Evolutionary conservation across 305 asterid species (phyloP), one percentile per base, ranked within the genome.

Genomic region (Galium porrigens): DNA sequence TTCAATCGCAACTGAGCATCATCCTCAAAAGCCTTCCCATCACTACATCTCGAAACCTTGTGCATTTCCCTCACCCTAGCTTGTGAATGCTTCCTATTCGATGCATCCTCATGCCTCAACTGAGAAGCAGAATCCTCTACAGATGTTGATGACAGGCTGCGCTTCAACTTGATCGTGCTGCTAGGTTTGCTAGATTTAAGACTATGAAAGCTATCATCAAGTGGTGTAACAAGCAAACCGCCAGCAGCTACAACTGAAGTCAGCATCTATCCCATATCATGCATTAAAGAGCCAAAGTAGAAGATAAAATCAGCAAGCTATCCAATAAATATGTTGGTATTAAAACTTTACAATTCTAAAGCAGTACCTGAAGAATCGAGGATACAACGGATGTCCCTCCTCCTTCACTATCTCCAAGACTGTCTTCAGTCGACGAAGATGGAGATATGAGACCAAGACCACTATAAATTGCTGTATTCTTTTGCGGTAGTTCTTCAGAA

Each of bases 391-490:
- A 79, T 66, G 61, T 69, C 73, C 75, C 87, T 64, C 55, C 54
- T 55, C 80, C 95, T 67, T 76, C 86, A 77, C 85, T 76, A 73
- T 81, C 95, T 53, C 83, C 84, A 44, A 82, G 81, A 76, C 94
- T 83, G 77, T 80, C 75, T 27, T 78, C 96, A 74, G 70, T 73
- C 0, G 97, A 91, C 52, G 96, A 85, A 72, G 91, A 89, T 52
- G 95, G 95, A 58, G 96, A 84, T 15, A 78, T 77, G 75, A 92
- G 89, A 69, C 99, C 99, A 66, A 92, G 87, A 77, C 80, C 81
- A 57, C 78, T 82, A 74, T 76, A 78, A 69, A 88, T 80, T 71
- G 82, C 91, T 72, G 87, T 90, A 80, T 86, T 87, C 69, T 78
- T 82, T 15, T 74, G 82, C 60, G 82, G 80, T 62, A 68, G 69